Percentiles rank a stretch among this genome's conserved stretches.
phyloP scores from a whole-genome alignment of 225 moss, liverwort and hornwort genomes.

The Marchantia paleacea region DNA sequence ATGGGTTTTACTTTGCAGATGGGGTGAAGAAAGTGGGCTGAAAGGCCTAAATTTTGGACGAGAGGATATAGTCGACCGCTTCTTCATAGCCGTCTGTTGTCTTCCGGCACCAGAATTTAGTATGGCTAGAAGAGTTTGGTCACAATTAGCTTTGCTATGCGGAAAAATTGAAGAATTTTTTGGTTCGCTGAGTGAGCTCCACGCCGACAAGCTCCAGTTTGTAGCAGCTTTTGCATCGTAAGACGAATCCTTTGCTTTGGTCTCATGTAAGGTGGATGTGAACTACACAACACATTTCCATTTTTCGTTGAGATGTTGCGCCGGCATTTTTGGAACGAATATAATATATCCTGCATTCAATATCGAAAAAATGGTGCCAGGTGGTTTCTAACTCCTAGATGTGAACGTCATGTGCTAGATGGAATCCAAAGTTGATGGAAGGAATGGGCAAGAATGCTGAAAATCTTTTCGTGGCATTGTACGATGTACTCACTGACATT shows the following conservation, averaged over 20 bases:
- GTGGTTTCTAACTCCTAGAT: no score
- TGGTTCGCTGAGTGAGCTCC: constrained; percentile 37
- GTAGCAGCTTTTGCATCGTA: constrained; percentile 20
- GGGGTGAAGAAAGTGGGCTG: constrained; percentile 49
- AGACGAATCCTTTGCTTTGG: background rate
- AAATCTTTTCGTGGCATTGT: constrained; percentile 44
- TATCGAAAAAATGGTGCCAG: no score
- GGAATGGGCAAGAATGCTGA: constrained; percentile 34
- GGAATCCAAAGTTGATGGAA: constrained; percentile 39
- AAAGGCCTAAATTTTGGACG: constrained; percentile 40
- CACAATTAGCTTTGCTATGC: constrained; percentile 34
- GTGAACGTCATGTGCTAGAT: constrained; percentile 37
- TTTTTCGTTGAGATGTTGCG: no score
- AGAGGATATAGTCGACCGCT: constrained; percentile 41
- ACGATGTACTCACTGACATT: constrained; percentile 38
- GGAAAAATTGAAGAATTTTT: constrained; percentile 58
- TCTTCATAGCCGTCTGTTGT: constrained; percentile 45
- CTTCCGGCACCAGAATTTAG: constrained; percentile 53
- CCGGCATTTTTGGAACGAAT: no score
- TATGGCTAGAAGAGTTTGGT: constrained; percentile 43
- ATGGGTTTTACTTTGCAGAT: constrained; percentile 22
- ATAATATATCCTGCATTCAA: no score
- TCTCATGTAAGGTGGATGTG: no score
- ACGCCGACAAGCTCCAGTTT: constrained; percentile 14
- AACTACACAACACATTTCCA: no score